Conservation (phyloP, 1,284 basidiomycete species). For the Xerocomus minutiporus region DNA sequence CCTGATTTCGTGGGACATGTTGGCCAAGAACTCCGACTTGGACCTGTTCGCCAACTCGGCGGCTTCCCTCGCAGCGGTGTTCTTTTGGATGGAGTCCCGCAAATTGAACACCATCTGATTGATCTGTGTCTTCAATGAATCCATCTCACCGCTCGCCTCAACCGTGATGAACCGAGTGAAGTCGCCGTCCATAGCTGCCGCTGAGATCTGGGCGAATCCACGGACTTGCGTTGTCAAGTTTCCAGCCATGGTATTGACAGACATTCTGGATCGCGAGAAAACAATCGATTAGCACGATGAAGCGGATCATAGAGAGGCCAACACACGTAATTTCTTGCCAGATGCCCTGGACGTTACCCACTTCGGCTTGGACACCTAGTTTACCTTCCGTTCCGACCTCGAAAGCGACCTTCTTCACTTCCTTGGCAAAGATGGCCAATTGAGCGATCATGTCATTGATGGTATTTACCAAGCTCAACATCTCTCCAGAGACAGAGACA, state of each 20-base stretch:
- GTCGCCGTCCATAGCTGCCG: slow-evolving; percentile 98
- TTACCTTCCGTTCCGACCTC: slow-evolving; percentile 97
- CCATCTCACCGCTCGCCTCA: slow-evolving; percentile 98
- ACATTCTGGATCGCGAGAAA: slow-evolving; percentile 47
- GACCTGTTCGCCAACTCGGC: slow-evolving; percentile 94
- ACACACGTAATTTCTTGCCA: slow-evolving; percentile 98
- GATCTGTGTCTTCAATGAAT: slow-evolving; percentile 98
- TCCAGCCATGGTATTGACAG: slow-evolving; percentile 94
- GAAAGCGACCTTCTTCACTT: slow-evolving; percentile 92
- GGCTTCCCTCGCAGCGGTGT: slow-evolving; percentile 95
- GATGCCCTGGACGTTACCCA: slow-evolving; percentile 94
- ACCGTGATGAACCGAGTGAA: slow-evolving; percentile 99
- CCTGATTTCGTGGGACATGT: slow-evolving; percentile 97
- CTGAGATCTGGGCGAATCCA: slow-evolving; percentile 98
- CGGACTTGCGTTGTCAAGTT: slow-evolving; percentile 98
- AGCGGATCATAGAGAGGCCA: not conserved
- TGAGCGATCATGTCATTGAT: slow-evolving; percentile 98
- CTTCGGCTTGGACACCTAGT: slow-evolving; percentile 95
- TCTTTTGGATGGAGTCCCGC: slow-evolving; percentile 97
- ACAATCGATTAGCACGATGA: not conserved
- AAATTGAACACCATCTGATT: slow-evolving; percentile 99
- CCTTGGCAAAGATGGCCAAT: slow-evolving; percentile 88
- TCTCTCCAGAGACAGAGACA: slow-evolving; percentile 93
- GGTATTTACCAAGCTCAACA: slow-evolving; percentile 88
- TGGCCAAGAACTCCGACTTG: slow-evolving; percentile 98